A percentile compares a stretch with the other conserved stretches of the same genome.
Conservation (phyloP, 2,329 filamentous ascomycete species). For the Xylariaceae sp. region DNA sequence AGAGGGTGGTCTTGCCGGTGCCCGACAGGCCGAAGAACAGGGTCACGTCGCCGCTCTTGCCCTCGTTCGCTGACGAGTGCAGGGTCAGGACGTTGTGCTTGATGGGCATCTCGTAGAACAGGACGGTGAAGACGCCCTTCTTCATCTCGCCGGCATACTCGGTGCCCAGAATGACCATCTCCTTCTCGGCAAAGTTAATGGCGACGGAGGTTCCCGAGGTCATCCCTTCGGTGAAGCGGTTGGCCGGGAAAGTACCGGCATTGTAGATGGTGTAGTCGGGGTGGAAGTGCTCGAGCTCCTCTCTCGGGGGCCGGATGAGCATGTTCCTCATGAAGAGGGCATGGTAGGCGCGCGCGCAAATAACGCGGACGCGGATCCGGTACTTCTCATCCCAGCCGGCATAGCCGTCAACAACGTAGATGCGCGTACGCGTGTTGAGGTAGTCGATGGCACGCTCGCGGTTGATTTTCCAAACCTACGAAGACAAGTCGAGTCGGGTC, state of each 20-base stretch:
- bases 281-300: conserved; percentile 95
- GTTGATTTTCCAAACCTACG: conserved; percentile 98
- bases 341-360: conserved; percentile 98
- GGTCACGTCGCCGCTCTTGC: conserved; percentile 87
- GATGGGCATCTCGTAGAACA: conserved; percentile 99
- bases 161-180: conserved; percentile 99
- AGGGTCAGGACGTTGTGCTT: conserved; percentile 99
- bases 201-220: conserved; percentile 95
- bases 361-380: conserved; percentile 92
- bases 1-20: conserved; percentile 97
- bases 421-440: conserved; percentile 96
- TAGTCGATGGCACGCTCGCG: conserved; percentile 98
- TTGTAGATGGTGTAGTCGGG: conserved; percentile 99
- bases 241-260: conserved; percentile 94
- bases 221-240: conserved; percentile 97
- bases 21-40: conserved; percentile 99
- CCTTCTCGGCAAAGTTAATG: conserved; percentile 98
- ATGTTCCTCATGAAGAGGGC: conserved; percentile 99
- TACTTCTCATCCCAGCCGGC: conserved; percentile 99
- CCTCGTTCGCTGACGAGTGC: conserved; percentile 98
- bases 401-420: conserved; percentile 96
- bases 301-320: conserved; percentile 86
- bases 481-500: conserved; percentile 1
- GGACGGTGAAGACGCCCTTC: conserved; percentile 96
- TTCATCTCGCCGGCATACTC: conserved; percentile 98